These are phyloP conservation scores for Aspergillus awamori DNA, from an alignment of 2,329 filamentous ascomycete species.

Conservation along the genomic window DNA sequence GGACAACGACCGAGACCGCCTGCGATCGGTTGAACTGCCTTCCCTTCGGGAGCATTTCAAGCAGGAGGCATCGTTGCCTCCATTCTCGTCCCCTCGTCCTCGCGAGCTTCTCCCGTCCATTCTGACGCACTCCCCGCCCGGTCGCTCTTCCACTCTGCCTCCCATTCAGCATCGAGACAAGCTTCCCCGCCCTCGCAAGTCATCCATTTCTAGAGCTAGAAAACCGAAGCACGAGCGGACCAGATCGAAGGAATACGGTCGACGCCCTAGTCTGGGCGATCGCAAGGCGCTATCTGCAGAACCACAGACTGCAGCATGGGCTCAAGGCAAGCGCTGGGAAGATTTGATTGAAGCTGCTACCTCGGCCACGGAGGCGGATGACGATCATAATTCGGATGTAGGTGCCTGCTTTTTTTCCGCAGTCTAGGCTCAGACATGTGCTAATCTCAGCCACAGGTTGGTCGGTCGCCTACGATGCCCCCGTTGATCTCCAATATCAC, in stretches of 20 bases:
- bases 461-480: slow-evolving; percentile 45
- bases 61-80: slow-evolving; percentile 69
- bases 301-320: slow-evolving; percentile 70
- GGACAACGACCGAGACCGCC: slow-evolving; percentile 67
- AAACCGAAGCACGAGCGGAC: slow-evolving; percentile 79
- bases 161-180: slow-evolving; percentile 76
- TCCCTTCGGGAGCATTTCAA: slow-evolving; percentile 69
- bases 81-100: slow-evolving; percentile 62
- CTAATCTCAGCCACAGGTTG: slow-evolving; percentile 42
- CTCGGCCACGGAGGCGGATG: slow-evolving; percentile 86
- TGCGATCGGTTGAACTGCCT: slow-evolving; percentile 70
- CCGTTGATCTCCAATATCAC: slow-evolving; percentile 43
- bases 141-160: slow-evolving; percentile 83
- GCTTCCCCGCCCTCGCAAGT: slow-evolving; percentile 75
- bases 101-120: slow-evolving; percentile 83
- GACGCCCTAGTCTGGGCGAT: slow-evolving; percentile 72
- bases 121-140: slow-evolving; percentile 75
- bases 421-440: slow-evolving; percentile 26
- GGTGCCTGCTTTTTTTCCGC: neutral
- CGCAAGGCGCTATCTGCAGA: slow-evolving; percentile 86
- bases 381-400: slow-evolving; percentile 77
- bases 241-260: slow-evolving; percentile 73
- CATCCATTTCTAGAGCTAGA: slow-evolving; percentile 75
- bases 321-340: slow-evolving; percentile 88
- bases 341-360: slow-evolving; percentile 94